These are phyloP conservation scores for Globisporangium nodosum DNA, from an alignment of 352 stramenopile genomes.

Conservation along the genomic window DNA sequence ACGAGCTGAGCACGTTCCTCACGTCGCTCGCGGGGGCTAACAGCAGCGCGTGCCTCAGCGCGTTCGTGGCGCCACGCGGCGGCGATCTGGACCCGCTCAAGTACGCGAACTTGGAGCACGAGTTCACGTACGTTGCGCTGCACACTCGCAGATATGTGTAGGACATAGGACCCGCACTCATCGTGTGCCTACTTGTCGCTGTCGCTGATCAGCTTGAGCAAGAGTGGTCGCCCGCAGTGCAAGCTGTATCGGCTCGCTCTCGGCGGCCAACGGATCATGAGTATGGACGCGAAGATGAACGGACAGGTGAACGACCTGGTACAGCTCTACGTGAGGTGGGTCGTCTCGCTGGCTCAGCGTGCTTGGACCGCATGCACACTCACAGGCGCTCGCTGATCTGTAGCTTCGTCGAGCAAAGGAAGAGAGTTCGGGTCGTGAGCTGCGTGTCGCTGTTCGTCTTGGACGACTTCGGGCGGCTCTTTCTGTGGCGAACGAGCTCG, in stretches of 20 bases:
- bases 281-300: constrained; percentile 68
- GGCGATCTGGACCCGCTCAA: constrained; percentile 46
- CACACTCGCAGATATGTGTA: not conserved
- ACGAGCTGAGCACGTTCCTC: constrained; percentile 48
- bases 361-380: not conserved
- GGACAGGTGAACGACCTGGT: constrained; percentile 32
- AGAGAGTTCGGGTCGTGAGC: constrained; percentile 55
- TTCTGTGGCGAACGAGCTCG: constrained; percentile 46
- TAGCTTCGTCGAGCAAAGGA: constrained; percentile 54
- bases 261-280: constrained; percentile 54
- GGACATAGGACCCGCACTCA: too few species aligned
- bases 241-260: constrained; percentile 69
- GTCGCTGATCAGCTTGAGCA: constrained; percentile 35
- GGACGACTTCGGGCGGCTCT: constrained; percentile 41
- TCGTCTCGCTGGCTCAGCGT: not conserved
- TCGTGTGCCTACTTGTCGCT: not conserved
- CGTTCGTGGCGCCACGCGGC: constrained; percentile 58
- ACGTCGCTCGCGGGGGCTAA: constrained; percentile 27
- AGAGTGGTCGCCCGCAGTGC: constrained; percentile 41
- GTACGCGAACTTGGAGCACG: constrained; percentile 73
- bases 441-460: constrained; percentile 57
- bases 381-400: not conserved
- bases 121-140: constrained; percentile 48
- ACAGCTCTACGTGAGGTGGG: constrained; percentile 35
- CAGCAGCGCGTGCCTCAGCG: constrained; percentile 38